Conservation (phyloP, 2,329 filamentous ascomycete genomes). For the Nigrospora osmanthi region DNA sequence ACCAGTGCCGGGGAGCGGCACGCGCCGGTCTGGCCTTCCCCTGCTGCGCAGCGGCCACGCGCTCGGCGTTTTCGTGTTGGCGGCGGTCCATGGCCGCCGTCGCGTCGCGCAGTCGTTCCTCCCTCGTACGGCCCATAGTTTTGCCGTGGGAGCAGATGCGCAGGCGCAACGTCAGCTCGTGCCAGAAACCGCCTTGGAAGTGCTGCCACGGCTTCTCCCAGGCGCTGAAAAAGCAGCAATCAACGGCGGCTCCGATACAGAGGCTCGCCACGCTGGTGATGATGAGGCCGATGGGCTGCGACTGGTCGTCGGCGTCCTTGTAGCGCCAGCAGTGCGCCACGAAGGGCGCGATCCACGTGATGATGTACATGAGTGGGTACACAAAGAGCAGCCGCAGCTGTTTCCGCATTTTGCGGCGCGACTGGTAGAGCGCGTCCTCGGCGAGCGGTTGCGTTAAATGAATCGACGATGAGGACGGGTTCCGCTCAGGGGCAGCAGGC, state of each 20-base stretch:
- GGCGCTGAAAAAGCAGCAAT: constrained; percentile 59
- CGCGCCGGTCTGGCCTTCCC: constrained; percentile 7
- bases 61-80: constrained; percentile 33
- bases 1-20: constrained; percentile 25
- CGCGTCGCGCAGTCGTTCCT: constrained; percentile 45
- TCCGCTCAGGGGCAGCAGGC: not conserved
- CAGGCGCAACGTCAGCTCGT: constrained; percentile 14
- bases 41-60: constrained; percentile 5
- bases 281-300: constrained; percentile 47
- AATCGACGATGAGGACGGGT: constrained; percentile 2
- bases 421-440: constrained; percentile 21
- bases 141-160: constrained; percentile 5
- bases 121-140: constrained; percentile 34
- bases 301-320: constrained; percentile 18
- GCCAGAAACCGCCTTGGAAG: constrained; percentile 29
- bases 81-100: constrained; percentile 37
- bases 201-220: constrained; percentile 67
- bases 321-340: constrained; percentile 55
- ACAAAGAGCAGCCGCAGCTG: constrained; percentile 68
- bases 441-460: constrained; percentile 15
- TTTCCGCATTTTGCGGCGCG: constrained; percentile 51
- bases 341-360: constrained; percentile 68
- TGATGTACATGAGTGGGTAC: constrained; percentile 65
- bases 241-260: constrained; percentile 57
- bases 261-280: constrained; percentile 50